phyloP scores from a whole-genome alignment of 805 yeast species.

The Torulaspora delbrueckii region DNA sequence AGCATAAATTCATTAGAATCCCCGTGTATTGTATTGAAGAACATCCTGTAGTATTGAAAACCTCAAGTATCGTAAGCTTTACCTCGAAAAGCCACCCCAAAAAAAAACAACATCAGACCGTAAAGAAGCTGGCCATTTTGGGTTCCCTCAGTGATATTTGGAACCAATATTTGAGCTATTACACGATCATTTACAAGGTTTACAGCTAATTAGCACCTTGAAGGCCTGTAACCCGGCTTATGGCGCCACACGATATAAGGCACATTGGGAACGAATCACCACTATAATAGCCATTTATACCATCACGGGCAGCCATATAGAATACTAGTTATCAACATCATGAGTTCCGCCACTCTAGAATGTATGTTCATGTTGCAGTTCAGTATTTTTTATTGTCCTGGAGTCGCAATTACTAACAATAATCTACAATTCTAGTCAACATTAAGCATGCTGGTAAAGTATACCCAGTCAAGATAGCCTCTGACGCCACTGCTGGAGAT shows the following conservation, averaged over 20 bases:
- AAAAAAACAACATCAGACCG: too few relatives aligned
- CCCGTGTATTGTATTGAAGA: neutral
- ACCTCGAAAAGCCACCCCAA: too few relatives aligned
- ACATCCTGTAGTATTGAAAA: too few relatives aligned
- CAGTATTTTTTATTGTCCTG: neutral
- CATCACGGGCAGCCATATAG: neutral
- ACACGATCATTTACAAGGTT: neutral
- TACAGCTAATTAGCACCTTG: neutral
- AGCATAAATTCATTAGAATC: too few relatives aligned
- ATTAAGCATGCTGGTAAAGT: slow-evolving; percentile 68
- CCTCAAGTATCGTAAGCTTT: too few relatives aligned
- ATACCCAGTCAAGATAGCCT: slow-evolving; percentile 43
- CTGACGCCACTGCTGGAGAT: slow-evolving; percentile 42
- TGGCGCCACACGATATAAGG: neutral
- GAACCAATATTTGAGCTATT: too few relatives aligned
- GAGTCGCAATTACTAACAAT: slow-evolving; percentile 3
- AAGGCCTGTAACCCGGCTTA: neutral
- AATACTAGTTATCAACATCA: neutral
- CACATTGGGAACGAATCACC: neutral
- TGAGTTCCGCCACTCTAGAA: slow-evolving; percentile 4
- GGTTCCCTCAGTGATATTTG: too few relatives aligned
- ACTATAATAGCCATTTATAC: neutral
- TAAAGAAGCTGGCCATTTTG: too few relatives aligned
- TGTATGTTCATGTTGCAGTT: neutral
- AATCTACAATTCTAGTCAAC: slow-evolving; percentile 18